Percentiles rank a stretch among this genome's conserved stretches.
Conservation (phyloP, 306 rosid genomes). For the Delonix regia region DNA sequence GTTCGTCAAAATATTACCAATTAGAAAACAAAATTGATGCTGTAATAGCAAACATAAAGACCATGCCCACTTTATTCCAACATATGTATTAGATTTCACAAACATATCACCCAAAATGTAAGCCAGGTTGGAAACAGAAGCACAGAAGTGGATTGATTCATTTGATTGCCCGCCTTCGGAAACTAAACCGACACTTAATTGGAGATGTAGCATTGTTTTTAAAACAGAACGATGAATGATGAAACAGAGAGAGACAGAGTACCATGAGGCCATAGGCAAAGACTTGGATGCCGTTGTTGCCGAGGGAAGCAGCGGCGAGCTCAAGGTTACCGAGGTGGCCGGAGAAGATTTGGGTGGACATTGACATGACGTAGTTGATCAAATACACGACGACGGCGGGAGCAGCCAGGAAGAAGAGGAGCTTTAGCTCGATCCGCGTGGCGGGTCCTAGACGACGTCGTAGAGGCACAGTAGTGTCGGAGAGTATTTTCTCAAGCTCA, state of each 20-base stretch:
- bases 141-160: background rate
- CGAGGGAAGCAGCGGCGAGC: constrained; percentile 76
- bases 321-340: constrained; percentile 81
- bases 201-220: background rate
- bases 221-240: background rate
- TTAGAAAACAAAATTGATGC: too few relatives aligned
- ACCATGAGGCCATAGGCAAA: constrained; percentile 80
- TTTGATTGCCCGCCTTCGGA: background rate
- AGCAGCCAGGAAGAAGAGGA: constrained; percentile 59
- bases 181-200: background rate
- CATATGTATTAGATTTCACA: too few relatives aligned
- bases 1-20: background rate
- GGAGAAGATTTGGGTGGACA: constrained; percentile 70
- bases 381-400: constrained; percentile 60
- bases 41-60: background rate
- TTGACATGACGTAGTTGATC: constrained; percentile 67
- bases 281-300: constrained; percentile 70
- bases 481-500: constrained; percentile 54
- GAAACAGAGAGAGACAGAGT: background rate
- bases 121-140: background rate
- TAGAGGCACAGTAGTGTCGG: constrained; percentile 37
- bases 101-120: background rate
- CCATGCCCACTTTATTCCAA: too few relatives aligned
- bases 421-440: constrained; percentile 55
- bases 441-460: constrained; percentile 51